Evolutionary conservation across 176 grass and related monocot genomes (phyloP), one percentile per base, ranked within the genome.

Genomic region (Tillandsia leiboldiana): DNA sequence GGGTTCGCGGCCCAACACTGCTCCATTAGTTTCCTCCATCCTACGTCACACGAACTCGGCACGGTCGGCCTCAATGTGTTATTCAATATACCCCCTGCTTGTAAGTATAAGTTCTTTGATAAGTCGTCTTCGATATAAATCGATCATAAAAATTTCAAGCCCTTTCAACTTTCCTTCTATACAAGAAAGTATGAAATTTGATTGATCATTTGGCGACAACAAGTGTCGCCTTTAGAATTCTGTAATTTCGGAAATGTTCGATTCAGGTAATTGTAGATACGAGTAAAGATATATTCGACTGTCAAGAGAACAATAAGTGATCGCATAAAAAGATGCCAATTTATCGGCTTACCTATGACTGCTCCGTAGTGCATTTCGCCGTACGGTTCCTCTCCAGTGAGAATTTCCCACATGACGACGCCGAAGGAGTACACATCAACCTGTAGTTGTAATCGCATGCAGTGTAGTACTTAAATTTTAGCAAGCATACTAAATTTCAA

Each of bases 321-420:
- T 42, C 33, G 5, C 33, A 1, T 42, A 42, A 42, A 71, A 26
- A 12, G 3, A 53, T 83, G 18, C 63, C 72, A 70, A 26, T 71
- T 76, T 64, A 14, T 66, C 62, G 53, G 63, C 70, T 23, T 92
- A 97, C 86, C 88, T 92, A 97, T 89, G n/a, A 97, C 86, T 79
- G 80, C 88, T 70, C 83, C 93, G 64, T 92, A 87, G 72, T 92
- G 89, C 89, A 90, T 87, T 68, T 83, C 86, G 71, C 69, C 86
- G 56, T 96, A 96, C 50, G 88, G 92, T 62, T 96, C 92, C 17
- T 91, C 73, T 33, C 92, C 83, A 0, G 88, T 92, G 48, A 96
- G 78, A 87, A 96, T 96, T 82, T 96, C 92, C 92, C 88, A 92
- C 92, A 96, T 87, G 8, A 96, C 92, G 72, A 91, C 82, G 48